Percentiles rank a stretch among this genome's conserved stretches.
Conservation (phyloP, 805 yeast species). For the Candida ovalis region DNA sequence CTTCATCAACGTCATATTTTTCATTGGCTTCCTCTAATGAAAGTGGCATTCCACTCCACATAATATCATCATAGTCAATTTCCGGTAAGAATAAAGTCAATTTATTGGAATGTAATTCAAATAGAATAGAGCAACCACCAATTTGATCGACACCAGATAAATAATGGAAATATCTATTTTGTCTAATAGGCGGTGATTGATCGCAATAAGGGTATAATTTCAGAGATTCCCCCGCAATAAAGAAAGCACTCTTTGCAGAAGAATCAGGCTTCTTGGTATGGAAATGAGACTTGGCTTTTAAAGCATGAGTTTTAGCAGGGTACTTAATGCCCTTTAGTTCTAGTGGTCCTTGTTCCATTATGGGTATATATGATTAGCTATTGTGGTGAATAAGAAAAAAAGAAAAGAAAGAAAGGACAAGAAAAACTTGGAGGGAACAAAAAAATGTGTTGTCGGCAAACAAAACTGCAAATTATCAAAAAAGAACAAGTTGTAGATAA, state of each 20-base stretch:
- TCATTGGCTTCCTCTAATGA: conserved; percentile 57
- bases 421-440: background rate
- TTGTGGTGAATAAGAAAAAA: background rate
- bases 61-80: conserved; percentile 81
- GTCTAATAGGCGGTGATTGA: conserved; percentile 74
- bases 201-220: conserved; percentile 74
- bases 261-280: conserved; percentile 16
- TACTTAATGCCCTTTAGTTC: conserved; percentile 45
- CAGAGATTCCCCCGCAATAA: conserved; percentile 57
- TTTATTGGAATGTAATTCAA: conserved; percentile 46
- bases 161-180: conserved; percentile 87
- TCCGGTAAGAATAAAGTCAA: conserved; percentile 77
- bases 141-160: conserved; percentile 72
- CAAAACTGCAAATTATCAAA: no score
- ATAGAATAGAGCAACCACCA: conserved; percentile 72
- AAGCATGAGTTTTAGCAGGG: conserved; percentile 80
- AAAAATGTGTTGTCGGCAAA: background rate
- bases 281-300: conserved; percentile 39
- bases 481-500: no score
- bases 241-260: conserved; percentile 34
- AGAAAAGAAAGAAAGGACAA: background rate
- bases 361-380: background rate
- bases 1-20: conserved; percentile 79
- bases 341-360: conserved; percentile 17
- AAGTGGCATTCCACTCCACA: conserved; percentile 95